Evolutionary conservation across 2,329 filamentous ascomycete genomes (phyloP).

Genomic region (Pestalotiopsis fici): DNA sequence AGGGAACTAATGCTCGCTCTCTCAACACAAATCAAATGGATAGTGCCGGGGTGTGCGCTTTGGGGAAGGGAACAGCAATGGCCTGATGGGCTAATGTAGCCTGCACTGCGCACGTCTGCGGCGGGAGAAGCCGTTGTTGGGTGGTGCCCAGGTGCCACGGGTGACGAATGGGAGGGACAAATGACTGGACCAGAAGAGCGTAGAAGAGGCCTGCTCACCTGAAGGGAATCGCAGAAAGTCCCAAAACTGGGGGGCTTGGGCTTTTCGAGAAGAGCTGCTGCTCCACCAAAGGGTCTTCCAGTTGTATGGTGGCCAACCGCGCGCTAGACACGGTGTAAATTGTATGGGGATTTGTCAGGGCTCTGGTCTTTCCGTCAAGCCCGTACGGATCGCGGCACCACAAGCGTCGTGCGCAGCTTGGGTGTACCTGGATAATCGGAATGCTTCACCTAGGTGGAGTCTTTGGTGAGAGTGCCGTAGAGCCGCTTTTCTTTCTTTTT

Average conservation of each 20-base stretch:
- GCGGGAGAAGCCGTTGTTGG: background rate
- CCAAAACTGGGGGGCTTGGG: conserved; percentile 9
- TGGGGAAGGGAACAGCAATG: background rate
- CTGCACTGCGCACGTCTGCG: background rate
- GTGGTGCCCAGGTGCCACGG: background rate
- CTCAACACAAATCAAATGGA: background rate
- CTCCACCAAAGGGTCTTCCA: conserved; percentile 6
- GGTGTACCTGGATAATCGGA: background rate
- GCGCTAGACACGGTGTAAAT: background rate
- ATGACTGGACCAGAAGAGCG: background rate
- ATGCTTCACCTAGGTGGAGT: background rate
- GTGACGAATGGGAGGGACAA: conserved; percentile 6
- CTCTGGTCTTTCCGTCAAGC: background rate
- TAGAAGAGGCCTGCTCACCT: conserved; percentile 7
- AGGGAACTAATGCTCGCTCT: background rate
- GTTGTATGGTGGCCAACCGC: conserved; percentile 3
- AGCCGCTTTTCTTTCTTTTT: background rate
- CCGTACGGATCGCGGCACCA: conserved; percentile 7
- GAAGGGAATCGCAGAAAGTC: background rate
- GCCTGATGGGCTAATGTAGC: too few relatives aligned
- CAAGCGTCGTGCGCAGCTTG: conserved; percentile 1
- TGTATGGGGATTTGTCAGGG: conserved; percentile 5
- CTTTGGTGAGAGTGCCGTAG: background rate
- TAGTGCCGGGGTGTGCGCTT: background rate
- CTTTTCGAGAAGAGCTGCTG: background rate